A percentile compares a stretch with the other conserved stretches of the same genome.
phyloP scores from a whole-genome alignment of 495 filamentous ascomycete genomes.

The Penicillium waksmanii region DNA sequence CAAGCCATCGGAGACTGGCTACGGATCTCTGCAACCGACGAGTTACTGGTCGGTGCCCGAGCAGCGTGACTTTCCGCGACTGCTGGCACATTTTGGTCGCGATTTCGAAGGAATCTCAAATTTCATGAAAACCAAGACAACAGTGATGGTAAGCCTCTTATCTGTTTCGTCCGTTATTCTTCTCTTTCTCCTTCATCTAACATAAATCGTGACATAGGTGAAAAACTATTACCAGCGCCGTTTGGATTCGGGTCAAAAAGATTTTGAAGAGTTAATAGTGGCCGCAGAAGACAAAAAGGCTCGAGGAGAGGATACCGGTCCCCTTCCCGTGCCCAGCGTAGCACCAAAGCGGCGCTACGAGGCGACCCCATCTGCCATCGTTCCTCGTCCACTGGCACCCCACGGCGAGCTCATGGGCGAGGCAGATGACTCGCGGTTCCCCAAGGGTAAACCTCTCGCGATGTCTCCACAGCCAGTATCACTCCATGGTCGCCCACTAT shows the following conservation, averaged over 20 bases:
- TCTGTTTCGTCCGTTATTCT: neutral
- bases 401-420: slow-evolving; percentile 56
- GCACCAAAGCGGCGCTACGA: slow-evolving; percentile 63
- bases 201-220: slow-evolving; percentile 58
- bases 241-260: slow-evolving; percentile 67
- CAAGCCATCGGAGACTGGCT: slow-evolving; percentile 38
- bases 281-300: slow-evolving; percentile 71
- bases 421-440: slow-evolving; percentile 54
- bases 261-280: slow-evolving; percentile 69
- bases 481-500: slow-evolving; percentile 33
- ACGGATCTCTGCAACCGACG: slow-evolving; percentile 67
- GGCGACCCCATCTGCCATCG: slow-evolving; percentile 56
- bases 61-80: slow-evolving; percentile 75
- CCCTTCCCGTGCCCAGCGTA: slow-evolving; percentile 64
- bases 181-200: slow-evolving; percentile 30
- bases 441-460: slow-evolving; percentile 46
- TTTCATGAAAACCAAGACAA: slow-evolving; percentile 89
- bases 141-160: slow-evolving; percentile 75
- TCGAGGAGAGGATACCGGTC: slow-evolving; percentile 70
- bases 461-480: slow-evolving; percentile 39
- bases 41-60: slow-evolving; percentile 99
- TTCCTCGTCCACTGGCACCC: slow-evolving; percentile 63
- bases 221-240: slow-evolving; percentile 89
- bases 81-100: slow-evolving; percentile 82
- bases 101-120: slow-evolving; percentile 84